These are phyloP conservation scores for Cucurbita ficifolia DNA, from an alignment of 306 rosid genomes.

Conservation along the genomic window DNA sequence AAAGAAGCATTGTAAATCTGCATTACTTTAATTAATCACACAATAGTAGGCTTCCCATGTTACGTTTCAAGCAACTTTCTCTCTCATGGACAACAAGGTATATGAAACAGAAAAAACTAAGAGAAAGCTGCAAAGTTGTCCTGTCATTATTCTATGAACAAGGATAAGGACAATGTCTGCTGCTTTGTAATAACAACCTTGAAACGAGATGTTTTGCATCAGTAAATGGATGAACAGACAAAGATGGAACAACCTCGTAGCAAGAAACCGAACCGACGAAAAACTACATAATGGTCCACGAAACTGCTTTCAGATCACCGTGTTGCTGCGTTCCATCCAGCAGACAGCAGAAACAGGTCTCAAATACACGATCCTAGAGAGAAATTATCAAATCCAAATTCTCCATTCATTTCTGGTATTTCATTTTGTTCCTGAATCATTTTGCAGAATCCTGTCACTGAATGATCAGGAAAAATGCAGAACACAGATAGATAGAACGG, in stretches of 20 bases:
- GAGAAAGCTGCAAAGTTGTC: neutral
- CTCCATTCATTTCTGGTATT: constrained; percentile 33
- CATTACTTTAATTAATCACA: neutral
- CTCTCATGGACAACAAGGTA: neutral
- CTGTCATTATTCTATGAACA: constrained; percentile 4
- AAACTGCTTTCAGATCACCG: neutral
- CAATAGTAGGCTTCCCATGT: neutral
- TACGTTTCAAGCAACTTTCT: neutral
- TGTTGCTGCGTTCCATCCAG: neutral
- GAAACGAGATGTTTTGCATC: neutral
- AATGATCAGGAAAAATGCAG: neutral
- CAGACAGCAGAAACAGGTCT: constrained; percentile 10
- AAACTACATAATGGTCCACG: neutral
- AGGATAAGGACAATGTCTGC: neutral
- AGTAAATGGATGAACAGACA: neutral
- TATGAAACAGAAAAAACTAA: neutral
- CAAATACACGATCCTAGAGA: constrained; percentile 47
- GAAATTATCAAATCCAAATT: constrained; percentile 36
- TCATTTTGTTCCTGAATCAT: constrained; percentile 54
- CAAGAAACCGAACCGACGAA: neutral
- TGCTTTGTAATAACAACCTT: neutral
- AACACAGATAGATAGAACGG: neutral
- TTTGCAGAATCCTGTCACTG: constrained; percentile 6
- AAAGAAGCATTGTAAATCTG: neutral
- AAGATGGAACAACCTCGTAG: neutral